phyloP scores from a whole-genome alignment of 2,329 filamentous ascomycete species.

The Teratosphaeria zuluensis region DNA sequence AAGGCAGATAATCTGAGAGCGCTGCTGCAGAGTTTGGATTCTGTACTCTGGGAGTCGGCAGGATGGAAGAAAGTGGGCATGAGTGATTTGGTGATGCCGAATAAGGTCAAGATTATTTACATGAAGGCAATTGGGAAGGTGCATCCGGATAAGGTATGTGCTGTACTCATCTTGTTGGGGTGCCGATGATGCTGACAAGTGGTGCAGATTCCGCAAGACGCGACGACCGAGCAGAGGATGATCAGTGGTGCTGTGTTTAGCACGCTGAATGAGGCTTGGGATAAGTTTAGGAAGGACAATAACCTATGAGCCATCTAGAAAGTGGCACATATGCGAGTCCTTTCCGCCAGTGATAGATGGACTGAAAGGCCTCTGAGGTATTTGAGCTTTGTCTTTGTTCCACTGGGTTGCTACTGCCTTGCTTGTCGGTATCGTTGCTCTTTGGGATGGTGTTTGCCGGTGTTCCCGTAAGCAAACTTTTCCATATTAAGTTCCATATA shows the following conservation, averaged over 20 bases:
- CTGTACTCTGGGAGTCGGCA: constrained; percentile 80
- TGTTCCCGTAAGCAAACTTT: too few species aligned
- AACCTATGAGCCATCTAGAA: constrained; percentile 31
- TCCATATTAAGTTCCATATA: too few species aligned
- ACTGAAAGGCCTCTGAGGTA: too few species aligned
- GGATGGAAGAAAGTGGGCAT: constrained; percentile 97
- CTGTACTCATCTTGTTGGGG: background rate
- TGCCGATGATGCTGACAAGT: background rate
- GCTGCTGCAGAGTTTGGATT: constrained; percentile 74
- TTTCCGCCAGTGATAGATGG: too few species aligned
- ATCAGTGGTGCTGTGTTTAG: constrained; percentile 56
- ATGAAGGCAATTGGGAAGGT: constrained; percentile 99
- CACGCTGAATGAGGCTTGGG: constrained; percentile 58
- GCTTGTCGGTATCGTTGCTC: too few species aligned
- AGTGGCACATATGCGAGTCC: background rate
- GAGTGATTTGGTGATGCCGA: constrained; percentile 83
- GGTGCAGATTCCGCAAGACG: constrained; percentile 48
- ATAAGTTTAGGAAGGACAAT: constrained; percentile 58
- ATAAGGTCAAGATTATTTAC: constrained; percentile 93
- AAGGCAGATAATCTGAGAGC: constrained; percentile 90
- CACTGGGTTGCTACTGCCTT: too few species aligned
- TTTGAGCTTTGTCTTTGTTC: too few species aligned
- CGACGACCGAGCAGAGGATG: constrained; percentile 60
- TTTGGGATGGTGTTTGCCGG: too few species aligned
- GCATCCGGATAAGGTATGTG: constrained; percentile 89